Base-by-base conservation (phyloP, 441 rosid species). In the Metrosideros polymorpha region DNA sequence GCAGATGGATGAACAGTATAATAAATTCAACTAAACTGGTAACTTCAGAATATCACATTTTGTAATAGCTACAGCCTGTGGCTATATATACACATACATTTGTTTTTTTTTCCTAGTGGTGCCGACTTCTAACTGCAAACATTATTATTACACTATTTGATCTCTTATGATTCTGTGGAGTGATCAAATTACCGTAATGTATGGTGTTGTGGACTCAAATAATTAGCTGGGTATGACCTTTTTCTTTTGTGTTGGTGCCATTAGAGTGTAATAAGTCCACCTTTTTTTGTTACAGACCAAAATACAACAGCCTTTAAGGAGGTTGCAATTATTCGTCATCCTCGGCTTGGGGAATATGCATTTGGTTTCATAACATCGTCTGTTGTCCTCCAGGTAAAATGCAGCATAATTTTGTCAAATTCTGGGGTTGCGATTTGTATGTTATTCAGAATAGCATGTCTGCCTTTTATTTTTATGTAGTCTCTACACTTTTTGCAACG, bases 301-400 rank as follows among this genome's bases (percentile, higher is more conserved):
- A 92, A 93, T 85, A 93, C 93, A 52, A 88, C 90, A 10, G 94
- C 94, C 50, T 93, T 93, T 88, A 93, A 93, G 90, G 95, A 93
- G 89, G 92, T 93, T 75, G 95, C 93, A 83, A 92, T 93, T 66
- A 92, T 93, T 79, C 91, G 92, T 42, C 95, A 93, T 86, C 95
- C 95, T 83, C 94, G 94, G 86, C 85, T 87, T 86, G 95, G 94
- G 76, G 95, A 93, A 92, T 93, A 93, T 86, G 95, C 94, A 75
- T 92, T 93, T 89, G 95, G 94, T 39, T 93, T 93, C 84, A 92
- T 93, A 55, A 93, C 95, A 57, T 93, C 95, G 47, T 90, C 94
- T 5, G 89, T 93, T 87, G 87, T 91, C 85, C 93, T 93, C 88
- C 95, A 93, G 93, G 95, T 92, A 90, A 82, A 32, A 22, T 50